Evolutionary conservation across 768 basidiomycete species (phyloP), one percentile per base, ranked within the genome.

Genomic region (Rhodotorula paludigena): DNA sequence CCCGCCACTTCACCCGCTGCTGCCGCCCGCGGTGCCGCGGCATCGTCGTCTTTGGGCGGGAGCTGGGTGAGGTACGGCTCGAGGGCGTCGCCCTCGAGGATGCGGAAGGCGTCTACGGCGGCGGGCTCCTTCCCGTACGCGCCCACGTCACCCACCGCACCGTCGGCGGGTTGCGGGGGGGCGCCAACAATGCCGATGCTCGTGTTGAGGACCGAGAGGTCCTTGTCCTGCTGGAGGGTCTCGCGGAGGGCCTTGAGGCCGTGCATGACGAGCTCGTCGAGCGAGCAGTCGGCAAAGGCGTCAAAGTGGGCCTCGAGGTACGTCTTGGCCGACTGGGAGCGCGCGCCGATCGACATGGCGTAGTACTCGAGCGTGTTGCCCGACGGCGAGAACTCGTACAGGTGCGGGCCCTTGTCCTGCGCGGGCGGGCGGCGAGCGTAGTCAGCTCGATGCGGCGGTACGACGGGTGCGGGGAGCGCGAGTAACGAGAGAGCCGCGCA

Each of bases 201-300:
- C 2, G 96, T 99, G 81, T 99, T 99, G 77, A 89, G 85, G 73
- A 87, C 81, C 25, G 87, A 92, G 63, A 98, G 86, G 75, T 90
- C 92, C 79, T 99, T 99, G 82, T 98, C 96, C 77, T 99, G 96
- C 76, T 98, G 96, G 44, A 99, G 85, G 4, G 96, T 98, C 78
- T 98, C 94, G 38, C 92, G 87, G 23, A 99, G 84, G 20, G 96
- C 94, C 66, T 92, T 89, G 45, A 99, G 83, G 23, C 96, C 96
- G 76, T 99, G 96, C 72, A 84, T 85, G 78, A 98, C 86, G 41
- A 99, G 83, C 47, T 92, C 87, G 77, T 93, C 89, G 58, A 97
- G 82, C 48, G 85, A 84, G 78, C 92, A 87, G 77, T 91, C 86
- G 9, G 83, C 82, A 77, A 97, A 99, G 74, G 82, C 84, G 78